Evolutionary conservation across 1,284 basidiomycete species (phyloP).

Genomic region (Apiotrichum veenhuisii): DNA sequence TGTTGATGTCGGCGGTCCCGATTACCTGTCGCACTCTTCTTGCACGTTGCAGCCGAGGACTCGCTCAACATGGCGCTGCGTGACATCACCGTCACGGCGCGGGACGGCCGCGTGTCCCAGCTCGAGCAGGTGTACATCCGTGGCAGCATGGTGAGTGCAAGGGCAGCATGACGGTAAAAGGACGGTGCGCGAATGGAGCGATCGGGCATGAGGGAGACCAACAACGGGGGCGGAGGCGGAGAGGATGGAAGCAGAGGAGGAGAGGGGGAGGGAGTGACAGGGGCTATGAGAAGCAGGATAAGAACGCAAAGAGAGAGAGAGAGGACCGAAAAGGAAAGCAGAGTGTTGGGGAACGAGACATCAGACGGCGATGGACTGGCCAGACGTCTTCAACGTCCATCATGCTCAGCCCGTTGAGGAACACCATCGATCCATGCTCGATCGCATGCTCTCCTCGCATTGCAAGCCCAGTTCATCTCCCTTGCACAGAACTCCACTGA

Average conservation of each 20-base stretch:
- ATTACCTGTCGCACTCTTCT: conserved; percentile 2
- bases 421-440: too few species aligned
- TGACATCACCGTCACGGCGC: conserved; percentile 95
- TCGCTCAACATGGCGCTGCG: conserved; percentile 95
- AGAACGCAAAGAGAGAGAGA: not conserved
- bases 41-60: conserved; percentile 74
- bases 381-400: not conserved
- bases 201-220: not conserved
- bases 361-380: not conserved
- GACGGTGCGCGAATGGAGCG: too few species aligned
- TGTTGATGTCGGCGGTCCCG: not conserved
- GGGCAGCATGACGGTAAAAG: too few species aligned
- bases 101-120: conserved; percentile 98
- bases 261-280: too few species aligned
- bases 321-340: too few species aligned
- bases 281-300: too few species aligned
- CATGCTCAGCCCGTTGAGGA: too few species aligned
- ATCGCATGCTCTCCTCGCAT: too few species aligned
- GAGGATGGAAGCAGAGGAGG: not conserved
- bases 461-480: too few species aligned
- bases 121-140: conserved; percentile 98
- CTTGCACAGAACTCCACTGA: too few species aligned
- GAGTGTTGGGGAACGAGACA: too few species aligned
- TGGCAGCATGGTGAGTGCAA: conserved; percentile 71
- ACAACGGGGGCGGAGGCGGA: not conserved